Evolutionary conservation across 768 basidiomycete species (phyloP).

Genomic region (Pisolithus tinctorius): DNA sequence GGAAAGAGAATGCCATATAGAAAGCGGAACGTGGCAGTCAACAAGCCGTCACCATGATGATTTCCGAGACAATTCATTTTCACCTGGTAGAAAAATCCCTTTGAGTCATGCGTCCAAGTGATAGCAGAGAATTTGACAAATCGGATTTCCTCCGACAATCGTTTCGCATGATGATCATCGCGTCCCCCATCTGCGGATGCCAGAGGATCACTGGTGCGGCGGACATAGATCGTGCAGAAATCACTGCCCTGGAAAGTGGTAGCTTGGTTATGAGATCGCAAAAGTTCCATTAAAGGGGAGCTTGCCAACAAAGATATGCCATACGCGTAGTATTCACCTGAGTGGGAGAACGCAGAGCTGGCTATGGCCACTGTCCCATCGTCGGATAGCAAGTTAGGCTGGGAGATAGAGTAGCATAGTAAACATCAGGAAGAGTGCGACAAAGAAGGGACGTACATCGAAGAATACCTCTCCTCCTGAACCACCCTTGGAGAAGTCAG

Average conservation of each 20-base stretch:
- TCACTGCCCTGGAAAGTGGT: slow-evolving; percentile 55
- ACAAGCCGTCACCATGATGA: not conserved
- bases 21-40: not conserved
- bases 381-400: slow-evolving; percentile 65
- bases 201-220: slow-evolving; percentile 56
- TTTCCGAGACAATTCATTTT: slow-evolving; percentile 1
- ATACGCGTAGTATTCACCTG: slow-evolving; percentile 70
- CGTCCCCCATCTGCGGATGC: slow-evolving; percentile 30
- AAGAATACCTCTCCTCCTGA: slow-evolving; percentile 68
- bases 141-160: slow-evolving; percentile 60
- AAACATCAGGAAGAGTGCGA: not conserved
- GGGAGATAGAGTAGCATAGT: not conserved
- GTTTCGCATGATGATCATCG: slow-evolving; percentile 40
- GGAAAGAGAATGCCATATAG: not conserved
- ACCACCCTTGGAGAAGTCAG: slow-evolving; percentile 43
- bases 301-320: slow-evolving; percentile 66
- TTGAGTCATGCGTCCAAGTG: slow-evolving; percentile 70
- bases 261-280: slow-evolving; percentile 1
- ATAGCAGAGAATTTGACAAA: slow-evolving; percentile 74
- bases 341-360: slow-evolving; percentile 52
- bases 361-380: slow-evolving; percentile 69
- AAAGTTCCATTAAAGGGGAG: slow-evolving; percentile 4
- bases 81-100: slow-evolving; percentile 81
- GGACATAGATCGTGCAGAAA: slow-evolving; percentile 61
- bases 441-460: slow-evolving; percentile 41